Base-by-base conservation (phyloP, 1,139 yeast species). In the Candida neerlandica region DNA sequence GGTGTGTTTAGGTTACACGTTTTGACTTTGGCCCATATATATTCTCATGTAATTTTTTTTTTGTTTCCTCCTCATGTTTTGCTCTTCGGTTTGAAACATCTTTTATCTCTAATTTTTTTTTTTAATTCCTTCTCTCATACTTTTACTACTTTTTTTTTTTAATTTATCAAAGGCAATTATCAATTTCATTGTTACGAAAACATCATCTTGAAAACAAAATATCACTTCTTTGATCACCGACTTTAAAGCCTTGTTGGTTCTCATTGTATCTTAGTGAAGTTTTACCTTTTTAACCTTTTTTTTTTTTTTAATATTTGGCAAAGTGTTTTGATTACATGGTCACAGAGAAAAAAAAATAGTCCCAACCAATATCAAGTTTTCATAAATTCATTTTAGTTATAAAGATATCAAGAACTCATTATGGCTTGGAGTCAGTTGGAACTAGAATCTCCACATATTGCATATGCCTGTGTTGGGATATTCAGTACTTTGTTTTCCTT, bases 401-500 rank as follows among this genome's bases (percentile, higher is more conserved):
- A 30, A 18, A 11, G 30, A 29, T n/a, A 30, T 4, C 35, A 41
- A 5, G 18, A 42, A 18, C 15, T 19, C 21, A 49, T 4, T 18
- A 71, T 71, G 75, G 72, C 63, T 47, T 73, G 78, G 78, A 59
- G 64, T 46, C 76, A 73, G 55, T 62, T 73, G 55, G 76, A 72
- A 57, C 73, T 72, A 67, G 73, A 74, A 45, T 65, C 69, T 50
- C 64, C 97, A 1, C 98, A 94, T 67, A 80, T 91, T 27, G 96
- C 97, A 0, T 94, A 94, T 64, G 97, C 98, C 10, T 84, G 94
- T 59, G 80, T 92, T 18, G 99, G 98, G 42, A 88, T 91, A 18
- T 95, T 95, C 65, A 82, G 96, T 48, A 83, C 96, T 7, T 69
- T 87, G 34, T 94, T 94, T 67, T 91, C 98, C 10, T 75, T 95